A percentile compares a stretch with the other conserved stretches of the same genome.
These are phyloP conservation scores for Malassezia sympodialis DNA, from an alignment of 1,284 basidiomycete species.

Conservation along the genomic window DNA sequence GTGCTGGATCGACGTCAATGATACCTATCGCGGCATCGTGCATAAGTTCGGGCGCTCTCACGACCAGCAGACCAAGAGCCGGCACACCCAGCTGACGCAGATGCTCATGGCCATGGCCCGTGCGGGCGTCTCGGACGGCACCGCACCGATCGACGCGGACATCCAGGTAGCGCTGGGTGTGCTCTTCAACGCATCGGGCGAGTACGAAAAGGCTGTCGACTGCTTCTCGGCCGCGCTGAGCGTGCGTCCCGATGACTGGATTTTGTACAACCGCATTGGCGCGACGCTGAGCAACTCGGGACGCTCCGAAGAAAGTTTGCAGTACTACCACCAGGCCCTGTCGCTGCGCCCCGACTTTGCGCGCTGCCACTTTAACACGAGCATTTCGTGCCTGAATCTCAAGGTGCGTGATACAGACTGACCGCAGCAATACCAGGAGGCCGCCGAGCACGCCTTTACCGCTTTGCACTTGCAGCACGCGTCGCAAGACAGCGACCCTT, in stretches of 20 bases:
- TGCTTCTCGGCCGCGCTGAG: conserved; percentile 83
- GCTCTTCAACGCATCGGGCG: conserved; percentile 76
- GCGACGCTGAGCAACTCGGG: conserved; percentile 87
- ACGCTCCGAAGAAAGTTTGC: conserved; percentile 66
- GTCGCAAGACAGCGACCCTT: conserved; percentile 20
- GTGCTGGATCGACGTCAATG: conserved; percentile 59
- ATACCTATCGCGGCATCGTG: conserved; percentile 52
- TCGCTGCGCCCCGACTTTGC: conserved; percentile 87
- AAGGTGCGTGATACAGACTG: conserved; percentile 18
- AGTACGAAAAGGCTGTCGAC: conserved; percentile 82
- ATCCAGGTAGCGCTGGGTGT: conserved; percentile 91
- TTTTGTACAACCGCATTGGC: conserved; percentile 88
- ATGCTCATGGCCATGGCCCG: conserved; percentile 49
- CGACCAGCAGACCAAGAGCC: background rate
- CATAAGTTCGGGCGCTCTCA: conserved; percentile 42
- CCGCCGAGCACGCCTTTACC: conserved; percentile 43
- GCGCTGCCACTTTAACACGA: conserved; percentile 52
- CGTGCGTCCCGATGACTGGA: conserved; percentile 82
- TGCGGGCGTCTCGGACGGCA: conserved; percentile 20
- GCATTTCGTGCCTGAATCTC: conserved; percentile 41
- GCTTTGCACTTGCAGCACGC: conserved; percentile 40
- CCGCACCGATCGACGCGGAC: conserved; percentile 60
- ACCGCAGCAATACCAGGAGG: conserved; percentile 31
- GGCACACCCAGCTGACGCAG: conserved; percentile 11
- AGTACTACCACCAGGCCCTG: conserved; percentile 80